phyloP scores from a whole-genome alignment of 192 early-diverging fungal genomes.

The Coemansia sp. region DNA sequence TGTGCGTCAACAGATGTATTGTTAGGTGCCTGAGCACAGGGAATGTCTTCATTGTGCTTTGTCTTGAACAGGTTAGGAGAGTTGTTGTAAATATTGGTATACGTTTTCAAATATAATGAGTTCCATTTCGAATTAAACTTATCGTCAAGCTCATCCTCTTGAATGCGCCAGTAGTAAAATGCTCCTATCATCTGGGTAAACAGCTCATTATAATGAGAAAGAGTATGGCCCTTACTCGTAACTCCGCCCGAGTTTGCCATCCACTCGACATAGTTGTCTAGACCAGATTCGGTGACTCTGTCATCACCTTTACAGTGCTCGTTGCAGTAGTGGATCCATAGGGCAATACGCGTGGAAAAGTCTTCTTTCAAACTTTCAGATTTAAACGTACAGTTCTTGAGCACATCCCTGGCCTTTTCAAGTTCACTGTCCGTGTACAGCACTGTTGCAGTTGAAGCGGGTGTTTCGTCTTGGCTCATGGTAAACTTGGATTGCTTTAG shows the following conservation, averaged over 20 bases:
- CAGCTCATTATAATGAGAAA: too few relatives aligned
- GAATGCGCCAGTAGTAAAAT: slow-evolving; percentile 31
- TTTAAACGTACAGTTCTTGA: slow-evolving; percentile 33
- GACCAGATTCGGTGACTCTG: slow-evolving; percentile 25
- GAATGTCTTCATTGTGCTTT: too few relatives aligned
- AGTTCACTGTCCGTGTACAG: slow-evolving; percentile 15
- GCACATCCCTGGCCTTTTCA: slow-evolving; percentile 40
- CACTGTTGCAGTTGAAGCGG: background rate
- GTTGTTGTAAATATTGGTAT: too few relatives aligned
- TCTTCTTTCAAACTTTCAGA: slow-evolving; percentile 41
- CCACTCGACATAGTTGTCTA: slow-evolving; percentile 52
- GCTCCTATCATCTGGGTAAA: too few relatives aligned
- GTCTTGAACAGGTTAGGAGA: too few relatives aligned
- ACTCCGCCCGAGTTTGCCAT: slow-evolving; percentile 44
- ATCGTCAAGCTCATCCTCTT: slow-evolving; percentile 16
- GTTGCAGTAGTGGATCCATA: slow-evolving; percentile 55
- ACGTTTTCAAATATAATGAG: too few relatives aligned
- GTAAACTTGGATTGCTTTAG: too few relatives aligned
- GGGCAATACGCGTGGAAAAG: slow-evolving; percentile 49
- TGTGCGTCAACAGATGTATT: too few relatives aligned
- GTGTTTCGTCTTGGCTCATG: background rate
- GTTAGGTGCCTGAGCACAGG: too few relatives aligned
- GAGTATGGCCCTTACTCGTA: slow-evolving; percentile 11
- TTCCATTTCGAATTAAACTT: background rate
- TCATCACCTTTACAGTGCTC: slow-evolving; percentile 18